A percentile compares a stretch with the other conserved stretches of the same genome.
phyloP scores from a whole-genome alignment of 495 filamentous ascomycete species.

The Talaromyces thailandensis region DNA sequence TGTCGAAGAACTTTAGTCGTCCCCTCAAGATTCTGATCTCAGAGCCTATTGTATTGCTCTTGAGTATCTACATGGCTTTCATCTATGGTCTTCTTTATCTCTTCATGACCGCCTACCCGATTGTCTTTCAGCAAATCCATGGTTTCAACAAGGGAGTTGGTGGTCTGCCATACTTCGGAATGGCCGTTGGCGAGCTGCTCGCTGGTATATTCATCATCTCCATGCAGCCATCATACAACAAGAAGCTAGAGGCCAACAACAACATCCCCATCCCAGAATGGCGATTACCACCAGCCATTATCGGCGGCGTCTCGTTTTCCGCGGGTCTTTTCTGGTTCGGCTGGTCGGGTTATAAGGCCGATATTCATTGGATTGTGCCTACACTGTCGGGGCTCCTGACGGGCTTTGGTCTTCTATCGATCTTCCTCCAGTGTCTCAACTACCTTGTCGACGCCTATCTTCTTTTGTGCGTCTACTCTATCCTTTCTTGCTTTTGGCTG shows the following conservation, averaged over 20 bases:
- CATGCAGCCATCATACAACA: slow-evolving; percentile 52
- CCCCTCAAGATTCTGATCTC: slow-evolving; percentile 70
- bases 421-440: slow-evolving; percentile 77
- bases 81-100: slow-evolving; percentile 77
- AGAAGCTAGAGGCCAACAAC: slow-evolving; percentile 65
- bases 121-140: slow-evolving; percentile 69
- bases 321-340: slow-evolving; percentile 80
- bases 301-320: slow-evolving; percentile 66
- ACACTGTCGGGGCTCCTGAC: slow-evolving; percentile 57
- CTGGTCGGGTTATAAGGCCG: slow-evolving; percentile 58
- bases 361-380: slow-evolving; percentile 77
- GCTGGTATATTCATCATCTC: slow-evolving; percentile 56
- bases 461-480: slow-evolving; percentile 55
- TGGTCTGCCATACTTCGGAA: slow-evolving; percentile 74
- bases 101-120: slow-evolving; percentile 71
- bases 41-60: slow-evolving; percentile 68
- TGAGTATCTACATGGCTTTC: slow-evolving; percentile 77
- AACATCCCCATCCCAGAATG: slow-evolving; percentile 73
- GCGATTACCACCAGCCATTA: slow-evolving; percentile 71
- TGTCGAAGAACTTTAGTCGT: slow-evolving; percentile 76
- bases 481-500: slow-evolving; percentile 7
- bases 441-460: slow-evolving; percentile 85
- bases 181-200: slow-evolving; percentile 62
- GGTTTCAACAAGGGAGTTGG: slow-evolving; percentile 56
- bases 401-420: slow-evolving; percentile 59